Conservation (phyloP, 2,329 filamentous ascomycete species). For the Verticillium tricorpus region DNA sequence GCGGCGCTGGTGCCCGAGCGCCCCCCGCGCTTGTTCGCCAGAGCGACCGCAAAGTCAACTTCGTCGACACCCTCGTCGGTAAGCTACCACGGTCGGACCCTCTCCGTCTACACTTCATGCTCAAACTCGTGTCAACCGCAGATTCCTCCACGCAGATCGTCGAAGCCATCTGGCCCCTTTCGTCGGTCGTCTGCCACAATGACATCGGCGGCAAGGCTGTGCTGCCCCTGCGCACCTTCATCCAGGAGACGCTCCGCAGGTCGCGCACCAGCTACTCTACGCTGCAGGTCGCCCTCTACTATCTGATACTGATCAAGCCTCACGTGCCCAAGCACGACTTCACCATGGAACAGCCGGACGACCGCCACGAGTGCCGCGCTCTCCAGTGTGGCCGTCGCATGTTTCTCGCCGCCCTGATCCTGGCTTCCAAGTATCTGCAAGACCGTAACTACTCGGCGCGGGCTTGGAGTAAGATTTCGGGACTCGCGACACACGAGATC, state of each 20-base stretch:
- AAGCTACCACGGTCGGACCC: slow-evolving; percentile 47
- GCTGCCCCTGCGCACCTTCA: slow-evolving; percentile 88
- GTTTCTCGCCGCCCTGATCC: slow-evolving; percentile 91
- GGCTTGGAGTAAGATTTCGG: slow-evolving; percentile 98
- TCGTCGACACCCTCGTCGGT: slow-evolving; percentile 97
- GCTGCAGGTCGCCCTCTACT: slow-evolving; percentile 93
- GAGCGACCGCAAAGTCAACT: slow-evolving; percentile 86
- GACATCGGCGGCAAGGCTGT: slow-evolving; percentile 72
- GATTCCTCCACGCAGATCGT: slow-evolving; percentile 97
- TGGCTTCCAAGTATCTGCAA: slow-evolving; percentile 96
- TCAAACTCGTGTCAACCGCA: slow-evolving; percentile 41
- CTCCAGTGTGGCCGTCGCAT: slow-evolving; percentile 95
- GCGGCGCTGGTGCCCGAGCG: slow-evolving; percentile 49
- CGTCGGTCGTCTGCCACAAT: slow-evolving; percentile 71
- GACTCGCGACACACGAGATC: slow-evolving; percentile 88
- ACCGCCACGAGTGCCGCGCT: slow-evolving; percentile 67
- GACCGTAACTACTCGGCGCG: slow-evolving; percentile 96
- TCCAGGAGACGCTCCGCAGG: slow-evolving; percentile 91
- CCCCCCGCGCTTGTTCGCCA: slow-evolving; percentile 79
- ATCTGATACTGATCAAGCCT: slow-evolving; percentile 88
- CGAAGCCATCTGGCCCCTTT: slow-evolving; percentile 93
- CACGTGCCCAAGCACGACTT: slow-evolving; percentile 81
- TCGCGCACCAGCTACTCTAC: slow-evolving; percentile 98
- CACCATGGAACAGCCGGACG: slow-evolving; percentile 77
- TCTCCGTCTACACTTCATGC: slow-evolving; percentile 15